Percentiles rank a stretch among this genome's conserved stretches.
Evolutionary conservation across 495 filamentous ascomycete species (phyloP).

Genomic region (Lepraria neglecta): DNA sequence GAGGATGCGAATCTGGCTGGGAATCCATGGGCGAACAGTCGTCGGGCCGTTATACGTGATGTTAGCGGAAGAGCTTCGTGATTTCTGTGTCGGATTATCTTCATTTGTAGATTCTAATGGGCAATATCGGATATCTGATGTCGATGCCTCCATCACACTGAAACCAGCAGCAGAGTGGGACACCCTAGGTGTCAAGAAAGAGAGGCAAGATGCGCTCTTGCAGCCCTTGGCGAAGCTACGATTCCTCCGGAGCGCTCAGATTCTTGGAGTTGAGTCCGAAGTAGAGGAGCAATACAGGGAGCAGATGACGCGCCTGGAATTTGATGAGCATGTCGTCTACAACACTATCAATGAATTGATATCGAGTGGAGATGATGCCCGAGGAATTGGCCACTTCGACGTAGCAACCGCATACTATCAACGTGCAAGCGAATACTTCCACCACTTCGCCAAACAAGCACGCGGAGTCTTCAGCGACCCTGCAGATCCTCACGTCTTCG

Average conservation of each 20-base stretch:
- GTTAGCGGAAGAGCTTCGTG: slow-evolving; percentile 7
- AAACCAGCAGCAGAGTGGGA: neutral
- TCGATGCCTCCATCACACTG: neutral
- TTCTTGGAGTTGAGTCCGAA: slow-evolving; percentile 4
- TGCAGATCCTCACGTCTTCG: neutral
- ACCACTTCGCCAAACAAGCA: neutral
- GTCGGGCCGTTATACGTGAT: slow-evolving; percentile 1
- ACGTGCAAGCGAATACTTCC: slow-evolving; percentile 10
- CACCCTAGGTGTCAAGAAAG: neutral
- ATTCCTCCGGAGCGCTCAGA: neutral
- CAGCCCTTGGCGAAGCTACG: slow-evolving; percentile 4
- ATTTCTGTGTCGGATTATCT: slow-evolving; percentile 7
- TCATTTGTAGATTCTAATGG: neutral
- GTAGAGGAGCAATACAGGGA: neutral
- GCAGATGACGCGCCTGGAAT: slow-evolving; percentile 1
- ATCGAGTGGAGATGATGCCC: slow-evolving; percentile 2
- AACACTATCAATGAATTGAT: slow-evolving; percentile 11
- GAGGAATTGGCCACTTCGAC: neutral
- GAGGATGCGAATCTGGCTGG: slow-evolving; percentile 8
- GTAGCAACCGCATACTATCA: slow-evolving; percentile 8
- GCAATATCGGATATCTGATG: neutral
- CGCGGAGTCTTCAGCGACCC: slow-evolving; percentile 3
- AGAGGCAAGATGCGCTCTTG: neutral
- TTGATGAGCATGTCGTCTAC: neutral
- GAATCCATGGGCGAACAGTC: neutral